These are phyloP conservation scores for Cucurbita argyrosperma DNA, from an alignment of 306 rosid species.

Conservation along the genomic window DNA sequence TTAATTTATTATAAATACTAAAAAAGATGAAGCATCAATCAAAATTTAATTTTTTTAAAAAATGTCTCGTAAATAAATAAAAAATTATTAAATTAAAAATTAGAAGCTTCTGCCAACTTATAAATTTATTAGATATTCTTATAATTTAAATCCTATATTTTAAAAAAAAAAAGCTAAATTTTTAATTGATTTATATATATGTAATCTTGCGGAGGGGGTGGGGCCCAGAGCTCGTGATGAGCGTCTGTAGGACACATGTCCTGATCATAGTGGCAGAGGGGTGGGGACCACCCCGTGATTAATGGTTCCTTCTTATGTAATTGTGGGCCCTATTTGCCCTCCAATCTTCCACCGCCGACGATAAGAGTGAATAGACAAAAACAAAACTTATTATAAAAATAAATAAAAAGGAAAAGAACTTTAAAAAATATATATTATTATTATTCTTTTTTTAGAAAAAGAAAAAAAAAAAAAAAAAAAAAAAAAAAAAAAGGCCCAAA, in stretches of 20 bases:
- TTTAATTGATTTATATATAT: neutral
- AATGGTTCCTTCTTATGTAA: slow-evolving; percentile 11
- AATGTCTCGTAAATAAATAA: too few species aligned
- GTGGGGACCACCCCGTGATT: slow-evolving; percentile 46
- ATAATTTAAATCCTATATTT: neutral
- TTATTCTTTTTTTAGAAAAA: neutral
- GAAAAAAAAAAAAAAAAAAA: neutral
- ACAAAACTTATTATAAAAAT: neutral
- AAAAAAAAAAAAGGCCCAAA: neutral
- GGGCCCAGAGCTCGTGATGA: slow-evolving; percentile 15
- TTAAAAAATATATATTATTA: neutral
- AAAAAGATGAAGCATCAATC: too few species aligned
- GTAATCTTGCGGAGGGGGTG: neutral
- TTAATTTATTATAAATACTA: too few species aligned
- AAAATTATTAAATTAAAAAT: too few species aligned
- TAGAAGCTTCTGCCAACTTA: too few species aligned
- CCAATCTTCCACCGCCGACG: slow-evolving; percentile 19
- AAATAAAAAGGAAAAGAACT: neutral
- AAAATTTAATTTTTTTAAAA: too few species aligned
- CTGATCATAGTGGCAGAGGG: slow-evolving; percentile 3
- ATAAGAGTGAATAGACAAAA: neutral
- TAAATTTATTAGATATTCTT: too few species aligned
- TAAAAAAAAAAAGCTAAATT: neutral
- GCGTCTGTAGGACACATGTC: slow-evolving; percentile 9
- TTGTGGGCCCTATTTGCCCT: slow-evolving; percentile 16